These are phyloP conservation scores for Thelonectria olida DNA, from an alignment of 2,329 filamentous ascomycete species.

Conservation along the genomic window DNA sequence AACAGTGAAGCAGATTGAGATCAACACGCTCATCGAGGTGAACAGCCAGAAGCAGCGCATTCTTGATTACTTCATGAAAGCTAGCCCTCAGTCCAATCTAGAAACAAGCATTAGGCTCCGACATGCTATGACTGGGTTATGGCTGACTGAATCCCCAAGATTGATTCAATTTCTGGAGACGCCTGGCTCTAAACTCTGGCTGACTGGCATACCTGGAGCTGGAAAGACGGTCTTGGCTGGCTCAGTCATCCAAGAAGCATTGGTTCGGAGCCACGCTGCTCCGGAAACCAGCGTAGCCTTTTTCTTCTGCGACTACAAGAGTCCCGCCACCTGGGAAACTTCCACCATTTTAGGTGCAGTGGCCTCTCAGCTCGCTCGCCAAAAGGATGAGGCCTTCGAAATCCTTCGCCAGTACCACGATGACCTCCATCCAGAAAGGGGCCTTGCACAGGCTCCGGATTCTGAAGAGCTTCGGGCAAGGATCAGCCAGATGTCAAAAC, in stretches of 20 bases:
- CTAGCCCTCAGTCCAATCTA: background rate
- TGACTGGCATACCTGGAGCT: slow-evolving; percentile 19
- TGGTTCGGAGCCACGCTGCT: background rate
- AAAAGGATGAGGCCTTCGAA: too few species aligned
- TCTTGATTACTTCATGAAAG: slow-evolving; percentile 1
- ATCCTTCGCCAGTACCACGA: too few species aligned
- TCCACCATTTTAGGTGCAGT: too few species aligned
- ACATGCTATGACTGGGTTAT: slow-evolving; percentile 10
- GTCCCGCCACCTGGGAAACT: background rate
- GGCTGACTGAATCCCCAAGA: background rate
- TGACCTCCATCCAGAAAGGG: too few species aligned
- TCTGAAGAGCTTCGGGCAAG: too few species aligned
- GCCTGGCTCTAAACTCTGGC: slow-evolving; percentile 11
- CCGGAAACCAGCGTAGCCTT: background rate
- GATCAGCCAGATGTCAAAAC: too few species aligned
- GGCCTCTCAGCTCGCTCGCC: too few species aligned
- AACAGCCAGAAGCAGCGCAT: background rate
- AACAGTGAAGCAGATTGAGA: slow-evolving; percentile 1
- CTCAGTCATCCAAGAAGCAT: background rate
- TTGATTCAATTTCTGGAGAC: slow-evolving; percentile 14
- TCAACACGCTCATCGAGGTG: slow-evolving; percentile 13
- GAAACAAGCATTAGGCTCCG: slow-evolving; percentile 8
- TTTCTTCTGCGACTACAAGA: slow-evolving; percentile 21
- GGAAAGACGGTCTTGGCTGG: slow-evolving; percentile 20
- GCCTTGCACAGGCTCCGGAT: too few species aligned